Evolutionary conservation across 495 filamentous ascomycete genomes (phyloP), one percentile per base, ranked within the genome.

Genomic region (Aspergillus affinis): DNA sequence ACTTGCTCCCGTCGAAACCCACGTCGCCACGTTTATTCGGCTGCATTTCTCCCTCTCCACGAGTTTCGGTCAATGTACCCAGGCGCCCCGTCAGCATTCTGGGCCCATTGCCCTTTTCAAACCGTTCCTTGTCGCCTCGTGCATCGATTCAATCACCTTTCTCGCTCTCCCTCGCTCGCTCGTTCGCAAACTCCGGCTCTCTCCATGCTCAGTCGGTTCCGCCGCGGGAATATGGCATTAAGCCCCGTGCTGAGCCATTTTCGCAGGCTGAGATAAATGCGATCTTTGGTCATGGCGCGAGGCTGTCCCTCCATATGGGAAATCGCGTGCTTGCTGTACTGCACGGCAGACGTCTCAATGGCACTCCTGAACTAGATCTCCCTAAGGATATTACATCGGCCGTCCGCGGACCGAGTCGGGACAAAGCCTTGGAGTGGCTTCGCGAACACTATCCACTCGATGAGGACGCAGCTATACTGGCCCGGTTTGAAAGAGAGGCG

Each of bases 341-440:
- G 2, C 90, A 97, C 66, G 84, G 84, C 26, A 84, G 90, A 49
- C 85, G 92, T 20, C 76, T 90, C 13, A 82, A 85, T 12, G 92
- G 92, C 19, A 92, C 90, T 0, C 78, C 93, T 9, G 87, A 91
- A 59, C 64, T 77, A 12, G 70, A 77, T 41, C 69, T 81, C 10
- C 77, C 78, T 10, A 44, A 54, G 20, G 75, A 82, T 20, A 71
- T 77, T 18, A 46, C 80, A 79, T 72, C 82, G 72, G 60, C 65
- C 26, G 66, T 71, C 18, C 61, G 61, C 57, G 66, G 73, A 60
- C 52, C 61, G 20, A 70, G 72, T 6, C 58, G 78, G 23, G 71
- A 80, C 21, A 74, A 66, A 46, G 92, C 81, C 0, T 73, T 96
- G 53, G 66, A 76, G 49, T 95, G 89, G 73, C 80, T 97, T 9